A percentile compares a stretch with the other conserved stretches of the same genome.
phyloP scores from a whole-genome alignment of 768 basidiomycete species.

The Rubroboletus satanas region DNA sequence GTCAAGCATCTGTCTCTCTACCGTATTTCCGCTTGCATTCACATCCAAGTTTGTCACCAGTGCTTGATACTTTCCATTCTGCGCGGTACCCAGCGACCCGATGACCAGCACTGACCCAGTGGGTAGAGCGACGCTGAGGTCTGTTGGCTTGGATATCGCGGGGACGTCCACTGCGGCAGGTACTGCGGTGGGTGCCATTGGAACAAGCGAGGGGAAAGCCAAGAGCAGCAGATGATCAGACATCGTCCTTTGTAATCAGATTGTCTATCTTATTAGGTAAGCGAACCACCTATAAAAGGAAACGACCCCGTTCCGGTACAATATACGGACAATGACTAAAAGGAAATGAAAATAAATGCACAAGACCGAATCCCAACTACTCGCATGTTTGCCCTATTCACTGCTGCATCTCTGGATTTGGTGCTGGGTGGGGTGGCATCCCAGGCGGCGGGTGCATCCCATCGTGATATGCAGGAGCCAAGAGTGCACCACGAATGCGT shows the following conservation, averaged over 20 bases:
- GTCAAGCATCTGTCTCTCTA: constrained; percentile 81
- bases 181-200: constrained; percentile 64
- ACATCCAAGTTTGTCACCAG: constrained; percentile 58
- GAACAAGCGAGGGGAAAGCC: not conserved
- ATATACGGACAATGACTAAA: constrained; percentile 5
- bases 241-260: constrained; percentile 20
- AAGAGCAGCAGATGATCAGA: not conserved
- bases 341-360: constrained; percentile 1
- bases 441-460: constrained; percentile 37
- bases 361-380: not conserved
- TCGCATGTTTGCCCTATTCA: constrained; percentile 1
- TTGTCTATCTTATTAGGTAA: constrained; percentile 26
- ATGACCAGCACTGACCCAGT: constrained; percentile 63
- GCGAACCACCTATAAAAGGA: not conserved
- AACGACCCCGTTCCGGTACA: not conserved
- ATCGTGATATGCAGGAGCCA: constrained; percentile 44
- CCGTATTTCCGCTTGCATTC: constrained; percentile 35
- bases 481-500: constrained; percentile 68
- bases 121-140: constrained; percentile 20
- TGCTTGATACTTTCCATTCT: constrained; percentile 74
- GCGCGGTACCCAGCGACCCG: constrained; percentile 73
- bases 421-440: constrained; percentile 35
- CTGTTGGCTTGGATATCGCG: constrained; percentile 16
- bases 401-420: constrained; percentile 33
- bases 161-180: constrained; percentile 25